Percentiles rank a stretch among this genome's conserved stretches.
phyloP scores from a whole-genome alignment of 768 basidiomycete species.

The Fomitopsis pulvina region DNA sequence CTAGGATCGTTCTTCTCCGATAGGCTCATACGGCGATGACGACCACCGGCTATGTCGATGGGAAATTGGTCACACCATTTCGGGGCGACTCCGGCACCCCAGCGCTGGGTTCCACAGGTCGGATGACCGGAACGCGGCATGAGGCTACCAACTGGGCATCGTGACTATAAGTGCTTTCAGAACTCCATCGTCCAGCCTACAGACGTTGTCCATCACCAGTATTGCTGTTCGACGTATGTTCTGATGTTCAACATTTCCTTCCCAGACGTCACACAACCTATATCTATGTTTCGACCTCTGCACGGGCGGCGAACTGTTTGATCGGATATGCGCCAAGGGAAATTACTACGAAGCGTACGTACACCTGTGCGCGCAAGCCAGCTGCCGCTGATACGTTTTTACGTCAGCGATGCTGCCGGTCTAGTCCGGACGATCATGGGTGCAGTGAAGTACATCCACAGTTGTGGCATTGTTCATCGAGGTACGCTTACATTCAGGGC shows the following conservation, averaged over 20 bases:
- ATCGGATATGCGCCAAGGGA: constrained; percentile 95
- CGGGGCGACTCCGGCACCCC: no score
- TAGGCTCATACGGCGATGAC: background rate
- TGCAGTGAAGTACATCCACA: constrained; percentile 89
- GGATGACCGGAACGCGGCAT: no score
- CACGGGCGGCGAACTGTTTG: constrained; percentile 97
- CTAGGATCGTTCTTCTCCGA: background rate
- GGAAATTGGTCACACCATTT: no score
- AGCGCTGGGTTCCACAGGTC: no score
- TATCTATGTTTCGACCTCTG: constrained; percentile 96
- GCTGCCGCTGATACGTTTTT: background rate
- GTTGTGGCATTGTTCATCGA: constrained; percentile 88
- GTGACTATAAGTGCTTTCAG: no score
- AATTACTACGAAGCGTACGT: constrained; percentile 91
- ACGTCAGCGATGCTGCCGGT: constrained; percentile 75
- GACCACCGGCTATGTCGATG: no score
- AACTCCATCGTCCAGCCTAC: no score
- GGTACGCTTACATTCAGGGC: constrained; percentile 34
- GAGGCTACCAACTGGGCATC: no score
- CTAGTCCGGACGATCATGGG: constrained; percentile 83
- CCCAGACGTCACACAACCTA: constrained; percentile 82
- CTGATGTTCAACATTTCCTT: background rate
- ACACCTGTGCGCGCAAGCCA: constrained; percentile 14
- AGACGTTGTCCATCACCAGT: no score
- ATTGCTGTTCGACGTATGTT: no score